phyloP scores from a whole-genome alignment of 768 basidiomycete species.

The Tricholoma sp. region DNA sequence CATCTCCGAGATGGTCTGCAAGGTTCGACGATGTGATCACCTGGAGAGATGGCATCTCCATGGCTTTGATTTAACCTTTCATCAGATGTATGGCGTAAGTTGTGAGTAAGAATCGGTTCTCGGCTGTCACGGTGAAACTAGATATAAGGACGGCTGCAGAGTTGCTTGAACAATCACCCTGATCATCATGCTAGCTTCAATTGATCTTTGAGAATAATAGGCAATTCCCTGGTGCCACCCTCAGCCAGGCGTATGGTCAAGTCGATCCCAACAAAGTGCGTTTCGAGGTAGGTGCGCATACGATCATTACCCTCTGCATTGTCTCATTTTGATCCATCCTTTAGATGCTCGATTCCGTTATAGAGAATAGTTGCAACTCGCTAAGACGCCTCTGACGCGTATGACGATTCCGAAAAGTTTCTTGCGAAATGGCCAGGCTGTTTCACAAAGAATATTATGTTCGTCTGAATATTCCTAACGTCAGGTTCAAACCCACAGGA shows the following conservation, averaged over 20 bases:
- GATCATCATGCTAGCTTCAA: neutral
- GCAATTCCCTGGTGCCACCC: constrained; percentile 30
- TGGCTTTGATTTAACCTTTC: too few species aligned
- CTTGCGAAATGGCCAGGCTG: constrained; percentile 22
- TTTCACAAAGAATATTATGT: neutral
- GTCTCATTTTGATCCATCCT: constrained; percentile 19
- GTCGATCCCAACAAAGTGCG: too few species aligned
- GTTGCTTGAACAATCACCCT: too few species aligned
- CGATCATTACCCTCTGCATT: constrained; percentile 38
- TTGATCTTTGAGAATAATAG: constrained; percentile 24
- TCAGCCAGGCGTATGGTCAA: too few species aligned
- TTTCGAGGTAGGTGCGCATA: constrained; percentile 53
- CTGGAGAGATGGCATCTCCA: too few species aligned
- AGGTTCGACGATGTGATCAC: too few species aligned
- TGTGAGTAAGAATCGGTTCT: too few species aligned
- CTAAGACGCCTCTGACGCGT: constrained; percentile 36
- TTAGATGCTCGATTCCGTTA: constrained; percentile 39
- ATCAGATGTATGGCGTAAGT: too few species aligned
- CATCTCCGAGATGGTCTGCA: too few species aligned
- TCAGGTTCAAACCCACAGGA: constrained; percentile 46
- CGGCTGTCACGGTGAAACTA: too few species aligned
- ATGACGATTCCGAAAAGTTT: constrained; percentile 27
- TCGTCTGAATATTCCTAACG: constrained; percentile 17
- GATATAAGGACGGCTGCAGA: too few species aligned
- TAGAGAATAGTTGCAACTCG: constrained; percentile 36